These are phyloP conservation scores for Suillus bovinus DNA, from an alignment of 768 basidiomycete species.

Conservation along the genomic window DNA sequence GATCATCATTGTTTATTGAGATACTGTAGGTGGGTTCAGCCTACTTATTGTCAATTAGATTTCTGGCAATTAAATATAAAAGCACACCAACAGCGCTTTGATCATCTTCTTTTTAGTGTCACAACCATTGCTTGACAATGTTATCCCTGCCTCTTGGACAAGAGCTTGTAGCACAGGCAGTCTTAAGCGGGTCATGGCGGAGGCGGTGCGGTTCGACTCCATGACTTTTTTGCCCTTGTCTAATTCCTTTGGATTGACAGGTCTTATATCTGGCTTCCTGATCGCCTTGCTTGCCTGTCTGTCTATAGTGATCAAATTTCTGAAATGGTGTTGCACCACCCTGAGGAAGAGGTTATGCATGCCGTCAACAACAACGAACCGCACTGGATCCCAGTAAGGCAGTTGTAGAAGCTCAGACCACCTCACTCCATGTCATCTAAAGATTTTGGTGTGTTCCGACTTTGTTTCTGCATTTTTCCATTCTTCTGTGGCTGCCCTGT, in stretches of 20 bases:
- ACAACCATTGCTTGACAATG: neutral
- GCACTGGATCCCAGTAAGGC: conserved; percentile 35
- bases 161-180: neutral
- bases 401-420: conserved; percentile 33
- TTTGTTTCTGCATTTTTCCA: conserved; percentile 19
- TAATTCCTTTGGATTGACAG: conserved; percentile 1
- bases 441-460: neutral
- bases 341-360: conserved; percentile 39
- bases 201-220: neutral
- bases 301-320: conserved; percentile 13
- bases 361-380: conserved; percentile 31
- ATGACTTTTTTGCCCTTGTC: neutral
- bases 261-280: neutral
- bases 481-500: conserved; percentile 13
- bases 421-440: conserved; percentile 21
- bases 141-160: conserved; percentile 2
- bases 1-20: neutral
- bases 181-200: neutral
- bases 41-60: neutral
- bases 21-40: neutral
- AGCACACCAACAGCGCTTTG: neutral
- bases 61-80: neutral
- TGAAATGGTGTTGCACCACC: conserved; percentile 12
- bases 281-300: conserved; percentile 3
- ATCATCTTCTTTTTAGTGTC: neutral